Evolutionary conservation across 129 eudicot genomes (phyloP).

Genomic region (Chrysanthemum lavandulifolium): DNA sequence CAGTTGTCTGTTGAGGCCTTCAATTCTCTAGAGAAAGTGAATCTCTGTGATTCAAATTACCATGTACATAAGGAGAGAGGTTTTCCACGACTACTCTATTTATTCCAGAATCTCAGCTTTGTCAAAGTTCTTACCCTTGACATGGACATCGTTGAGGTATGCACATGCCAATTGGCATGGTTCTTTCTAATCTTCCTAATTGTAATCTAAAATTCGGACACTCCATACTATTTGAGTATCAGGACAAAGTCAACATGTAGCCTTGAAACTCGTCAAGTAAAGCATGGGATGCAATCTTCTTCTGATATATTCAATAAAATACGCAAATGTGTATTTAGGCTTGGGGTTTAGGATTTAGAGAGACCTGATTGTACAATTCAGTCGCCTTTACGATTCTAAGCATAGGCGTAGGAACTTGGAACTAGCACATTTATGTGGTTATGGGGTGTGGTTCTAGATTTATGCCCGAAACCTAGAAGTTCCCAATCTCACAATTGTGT

Average conservation of each 20-base stretch:
- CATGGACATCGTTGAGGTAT: conserved; percentile 17
- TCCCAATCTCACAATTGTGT: too few species aligned
- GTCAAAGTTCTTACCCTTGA: conserved; percentile 14
- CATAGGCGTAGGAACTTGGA: too few species aligned
- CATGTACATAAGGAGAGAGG: background rate
- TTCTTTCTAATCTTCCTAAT: background rate
- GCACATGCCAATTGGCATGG: background rate
- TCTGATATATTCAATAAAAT: too few species aligned
- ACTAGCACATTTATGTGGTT: too few species aligned
- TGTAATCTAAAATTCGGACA: too few species aligned
- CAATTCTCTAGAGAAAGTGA: conserved; percentile 17
- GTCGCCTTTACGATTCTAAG: too few species aligned
- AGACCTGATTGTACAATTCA: too few species aligned
- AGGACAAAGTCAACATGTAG: background rate
- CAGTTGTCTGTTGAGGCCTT: background rate
- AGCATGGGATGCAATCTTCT: too few species aligned
- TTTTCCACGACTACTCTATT: conserved; percentile 1
- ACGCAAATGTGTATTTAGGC: too few species aligned
- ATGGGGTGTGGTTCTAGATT: too few species aligned
- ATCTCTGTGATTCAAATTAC: background rate
- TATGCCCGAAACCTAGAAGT: too few species aligned
- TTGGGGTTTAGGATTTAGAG: too few species aligned
- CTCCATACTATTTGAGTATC: background rate
- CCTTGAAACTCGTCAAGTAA: background rate
- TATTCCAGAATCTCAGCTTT: background rate